Evolutionary conservation across 2,329 filamentous ascomycete species (phyloP).

Genomic region (Fusarium nematophilum): DNA sequence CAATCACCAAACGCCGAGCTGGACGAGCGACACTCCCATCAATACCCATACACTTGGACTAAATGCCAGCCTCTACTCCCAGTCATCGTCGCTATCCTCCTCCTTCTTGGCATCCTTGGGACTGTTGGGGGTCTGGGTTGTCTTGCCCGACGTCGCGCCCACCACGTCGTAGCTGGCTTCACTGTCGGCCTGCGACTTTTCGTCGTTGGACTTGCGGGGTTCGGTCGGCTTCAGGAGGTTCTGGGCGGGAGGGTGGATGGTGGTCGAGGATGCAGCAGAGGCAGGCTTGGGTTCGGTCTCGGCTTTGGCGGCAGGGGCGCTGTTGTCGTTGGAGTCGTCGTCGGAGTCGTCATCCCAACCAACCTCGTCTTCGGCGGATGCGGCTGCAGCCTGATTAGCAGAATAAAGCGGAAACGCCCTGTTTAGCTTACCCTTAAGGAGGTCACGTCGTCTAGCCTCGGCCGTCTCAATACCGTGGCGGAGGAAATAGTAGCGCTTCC

Average conservation of each 20-base stretch:
- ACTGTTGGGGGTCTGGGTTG: slow-evolving; percentile 80
- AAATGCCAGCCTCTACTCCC: slow-evolving; percentile 67
- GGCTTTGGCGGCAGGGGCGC: slow-evolving; percentile 12
- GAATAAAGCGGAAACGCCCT: neutral
- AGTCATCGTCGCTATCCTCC: slow-evolving; percentile 73
- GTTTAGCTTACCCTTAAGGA: slow-evolving; percentile 81
- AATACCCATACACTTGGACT: slow-evolving; percentile 20
- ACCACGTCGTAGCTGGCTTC: slow-evolving; percentile 97
- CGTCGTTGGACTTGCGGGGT: slow-evolving; percentile 82
- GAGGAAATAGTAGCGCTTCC: slow-evolving; percentile 95
- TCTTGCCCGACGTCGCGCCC: slow-evolving; percentile 77
- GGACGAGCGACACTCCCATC: slow-evolving; percentile 37
- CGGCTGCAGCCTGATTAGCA: slow-evolving; percentile 59
- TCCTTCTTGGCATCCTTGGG: slow-evolving; percentile 67
- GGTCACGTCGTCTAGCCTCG: slow-evolving; percentile 86
- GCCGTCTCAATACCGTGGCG: slow-evolving; percentile 93
- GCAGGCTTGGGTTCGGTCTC: slow-evolving; percentile 50
- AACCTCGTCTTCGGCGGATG: slow-evolving; percentile 77
- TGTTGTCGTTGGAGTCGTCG: slow-evolving; percentile 19
- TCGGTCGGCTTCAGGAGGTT: slow-evolving; percentile 70
- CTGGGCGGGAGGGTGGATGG: slow-evolving; percentile 65
- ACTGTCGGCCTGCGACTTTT: slow-evolving; percentile 90
- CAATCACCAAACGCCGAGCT: slow-evolving; percentile 49
- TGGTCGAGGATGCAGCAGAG: slow-evolving; percentile 69
- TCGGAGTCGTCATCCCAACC: slow-evolving; percentile 80